Percentiles rank a stretch among this genome's conserved stretches.
These are phyloP conservation scores for Talaromyces stipitatus DNA, from an alignment of 495 filamentous ascomycete species.

Conservation along the genomic window DNA sequence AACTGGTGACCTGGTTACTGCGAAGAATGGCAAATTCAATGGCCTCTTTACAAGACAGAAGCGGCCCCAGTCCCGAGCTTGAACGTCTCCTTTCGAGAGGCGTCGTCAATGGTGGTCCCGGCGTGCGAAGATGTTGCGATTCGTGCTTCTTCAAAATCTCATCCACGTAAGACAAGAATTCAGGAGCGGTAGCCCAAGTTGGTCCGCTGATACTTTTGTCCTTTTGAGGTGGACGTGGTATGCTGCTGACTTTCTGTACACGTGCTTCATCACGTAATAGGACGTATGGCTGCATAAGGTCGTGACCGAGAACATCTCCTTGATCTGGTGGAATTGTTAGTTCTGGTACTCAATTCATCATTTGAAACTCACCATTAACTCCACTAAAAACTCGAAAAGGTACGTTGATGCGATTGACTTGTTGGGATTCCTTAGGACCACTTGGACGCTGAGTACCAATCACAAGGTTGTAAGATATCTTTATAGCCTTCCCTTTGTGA, in stretches of 20 bases:
- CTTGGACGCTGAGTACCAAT: slow-evolving; percentile 88
- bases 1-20: slow-evolving; percentile 55
- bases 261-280: slow-evolving; percentile 77
- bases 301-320: slow-evolving; percentile 68
- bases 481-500: slow-evolving; percentile 88
- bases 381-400: slow-evolving; percentile 92
- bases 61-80: slow-evolving; percentile 3
- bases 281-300: slow-evolving; percentile 90
- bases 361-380: slow-evolving; percentile 55
- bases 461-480: slow-evolving; percentile 83
- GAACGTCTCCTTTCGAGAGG: slow-evolving; percentile 46
- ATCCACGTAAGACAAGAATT: slow-evolving; percentile 73
- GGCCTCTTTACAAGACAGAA: slow-evolving; percentile 64
- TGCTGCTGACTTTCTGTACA: slow-evolving; percentile 27
- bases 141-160: slow-evolving; percentile 52
- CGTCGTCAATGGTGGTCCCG: slow-evolving; percentile 57
- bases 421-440: slow-evolving; percentile 63
- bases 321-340: slow-evolving; percentile 30
- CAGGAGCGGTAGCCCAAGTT: slow-evolving; percentile 36
- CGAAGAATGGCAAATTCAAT: slow-evolving; percentile 86
- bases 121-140: slow-evolving; percentile 42
- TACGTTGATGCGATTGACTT: slow-evolving; percentile 82
- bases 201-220: slow-evolving; percentile 31
- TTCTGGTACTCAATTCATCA: not conserved
- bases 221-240: slow-evolving; percentile 16